These are phyloP conservation scores for Talaromyces sp. DNA, from an alignment of 2,329 filamentous ascomycete species.

Conservation along the genomic window DNA sequence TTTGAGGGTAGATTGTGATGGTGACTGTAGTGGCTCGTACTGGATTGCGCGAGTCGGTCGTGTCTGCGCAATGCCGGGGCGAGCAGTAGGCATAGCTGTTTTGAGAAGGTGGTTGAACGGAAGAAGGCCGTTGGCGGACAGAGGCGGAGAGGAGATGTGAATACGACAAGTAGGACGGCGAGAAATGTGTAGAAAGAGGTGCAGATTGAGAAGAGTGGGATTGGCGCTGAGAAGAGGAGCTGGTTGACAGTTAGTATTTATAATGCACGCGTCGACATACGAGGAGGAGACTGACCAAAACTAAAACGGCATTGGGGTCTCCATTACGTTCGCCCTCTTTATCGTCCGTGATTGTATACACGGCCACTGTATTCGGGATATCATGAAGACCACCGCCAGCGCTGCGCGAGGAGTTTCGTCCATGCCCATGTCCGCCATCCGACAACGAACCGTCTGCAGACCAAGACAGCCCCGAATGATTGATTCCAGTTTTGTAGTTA, in stretches of 20 bases:
- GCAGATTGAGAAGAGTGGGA: slow-evolving; percentile 52
- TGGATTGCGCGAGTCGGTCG: slow-evolving; percentile 28
- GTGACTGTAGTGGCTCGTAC: slow-evolving; percentile 22
- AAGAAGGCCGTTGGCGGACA: slow-evolving; percentile 45
- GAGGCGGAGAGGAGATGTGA: slow-evolving; percentile 54
- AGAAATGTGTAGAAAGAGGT: slow-evolving; percentile 54
- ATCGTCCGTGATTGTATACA: slow-evolving; percentile 11
- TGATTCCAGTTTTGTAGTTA: slow-evolving; percentile 6
- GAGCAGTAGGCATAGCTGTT: slow-evolving; percentile 52
- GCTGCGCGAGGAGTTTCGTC: slow-evolving; percentile 10
- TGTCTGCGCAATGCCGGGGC: slow-evolving; percentile 52
- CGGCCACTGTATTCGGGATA: slow-evolving; percentile 12
- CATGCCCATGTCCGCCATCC: slow-evolving; percentile 10
- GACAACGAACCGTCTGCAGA: slow-evolving; percentile 11
- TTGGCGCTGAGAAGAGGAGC: slow-evolving; percentile 54
- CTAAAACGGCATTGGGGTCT: slow-evolving; percentile 18
- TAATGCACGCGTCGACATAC: neutral
- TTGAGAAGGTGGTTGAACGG: slow-evolving; percentile 44
- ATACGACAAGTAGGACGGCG: slow-evolving; percentile 48
- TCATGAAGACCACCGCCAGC: slow-evolving; percentile 11
- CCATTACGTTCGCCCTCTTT: slow-evolving; percentile 6
- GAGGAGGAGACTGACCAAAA: slow-evolving; percentile 20
- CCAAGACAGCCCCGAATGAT: slow-evolving; percentile 4
- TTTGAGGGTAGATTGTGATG: slow-evolving; percentile 36
- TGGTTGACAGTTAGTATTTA: slow-evolving; percentile 24